Conservation (phyloP, 2,329 filamentous ascomycete species). For the Pestalotiopsis sp. region DNA sequence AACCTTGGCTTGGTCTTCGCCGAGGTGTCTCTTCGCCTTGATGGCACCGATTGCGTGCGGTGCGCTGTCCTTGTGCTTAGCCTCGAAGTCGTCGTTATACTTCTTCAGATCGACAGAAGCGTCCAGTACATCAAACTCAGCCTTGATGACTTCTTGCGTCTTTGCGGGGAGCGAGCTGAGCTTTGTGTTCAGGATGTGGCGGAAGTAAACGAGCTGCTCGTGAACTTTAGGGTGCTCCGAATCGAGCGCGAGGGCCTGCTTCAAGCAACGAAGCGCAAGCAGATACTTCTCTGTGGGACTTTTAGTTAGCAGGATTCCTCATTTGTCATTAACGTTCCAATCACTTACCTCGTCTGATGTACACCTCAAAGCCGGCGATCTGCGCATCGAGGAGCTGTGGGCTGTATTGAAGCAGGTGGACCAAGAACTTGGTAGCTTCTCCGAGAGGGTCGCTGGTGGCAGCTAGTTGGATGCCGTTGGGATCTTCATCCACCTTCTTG, state of each 20-base stretch:
- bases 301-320: constrained; percentile 27
- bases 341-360: constrained; percentile 75
- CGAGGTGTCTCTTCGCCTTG: constrained; percentile 60
- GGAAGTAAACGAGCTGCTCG: constrained; percentile 73
- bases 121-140: constrained; percentile 65
- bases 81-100: constrained; percentile 68
- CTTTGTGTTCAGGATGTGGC: constrained; percentile 59
- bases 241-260: constrained; percentile 72
- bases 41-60: constrained; percentile 66
- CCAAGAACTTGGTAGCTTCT: constrained; percentile 85
- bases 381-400: constrained; percentile 82
- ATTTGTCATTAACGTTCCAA: constrained; percentile 4
- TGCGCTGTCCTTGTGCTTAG: constrained; percentile 63
- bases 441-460: constrained; percentile 81
- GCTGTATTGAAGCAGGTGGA: constrained; percentile 79
- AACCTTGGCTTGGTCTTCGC: constrained; percentile 56
- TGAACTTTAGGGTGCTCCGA: constrained; percentile 72
- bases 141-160: constrained; percentile 69
- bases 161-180: constrained; percentile 64
- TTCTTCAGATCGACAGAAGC: constrained; percentile 60
- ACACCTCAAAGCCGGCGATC: constrained; percentile 86
- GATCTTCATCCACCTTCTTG: constrained; percentile 91
- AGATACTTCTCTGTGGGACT: constrained; percentile 73
- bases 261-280: constrained; percentile 83
- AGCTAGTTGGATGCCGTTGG: constrained; percentile 77